A percentile compares a stretch with the other conserved stretches of the same genome.
phyloP scores from a whole-genome alignment of 2,329 filamentous ascomycete species.

The Microcera coccophila region DNA sequence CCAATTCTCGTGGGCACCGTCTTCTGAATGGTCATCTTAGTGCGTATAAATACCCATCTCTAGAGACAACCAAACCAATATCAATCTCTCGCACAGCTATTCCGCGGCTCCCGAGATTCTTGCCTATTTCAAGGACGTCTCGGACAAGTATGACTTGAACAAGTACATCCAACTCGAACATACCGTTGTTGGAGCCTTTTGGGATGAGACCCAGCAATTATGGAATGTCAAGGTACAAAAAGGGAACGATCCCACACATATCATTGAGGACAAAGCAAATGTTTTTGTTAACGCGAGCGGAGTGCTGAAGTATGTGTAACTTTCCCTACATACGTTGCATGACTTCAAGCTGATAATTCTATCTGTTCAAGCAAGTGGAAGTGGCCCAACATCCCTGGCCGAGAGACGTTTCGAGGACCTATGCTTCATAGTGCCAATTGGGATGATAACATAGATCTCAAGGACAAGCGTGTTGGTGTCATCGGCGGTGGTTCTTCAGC shows the following conservation, averaged over 20 bases:
- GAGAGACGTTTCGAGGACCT: conserved; percentile 32
- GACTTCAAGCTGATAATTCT: too few species aligned
- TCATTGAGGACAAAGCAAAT: conserved; percentile 11
- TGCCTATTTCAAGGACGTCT: conserved; percentile 22
- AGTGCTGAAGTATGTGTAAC: conserved; percentile 9
- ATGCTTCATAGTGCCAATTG: conserved; percentile 40
- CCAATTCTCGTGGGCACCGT: conserved; percentile 18
- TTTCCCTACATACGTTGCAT: not conserved
- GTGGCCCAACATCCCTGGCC: conserved; percentile 11
- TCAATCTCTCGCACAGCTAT: conserved; percentile 4
- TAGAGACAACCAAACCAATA: not conserved
- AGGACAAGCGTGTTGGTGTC: conserved; percentile 28
- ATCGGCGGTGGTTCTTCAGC: conserved; percentile 33
- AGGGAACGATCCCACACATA: conserved; percentile 5
- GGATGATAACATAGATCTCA: conserved; percentile 28
- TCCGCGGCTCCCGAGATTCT: conserved; percentile 19
- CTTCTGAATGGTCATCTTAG: conserved; percentile 11
- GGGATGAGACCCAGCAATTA: conserved; percentile 14
- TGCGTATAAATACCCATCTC: not conserved
- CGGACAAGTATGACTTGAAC: conserved; percentile 19
- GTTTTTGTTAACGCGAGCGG: conserved; percentile 13
- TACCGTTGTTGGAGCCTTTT: conserved; percentile 15
- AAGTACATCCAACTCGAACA: conserved; percentile 20
- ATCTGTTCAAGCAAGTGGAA: conserved; percentile 12
- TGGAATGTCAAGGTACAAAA: conserved; percentile 9